Evolutionary conservation across 768 basidiomycete species (phyloP).

Genomic region (Trametes cinnabarina): DNA sequence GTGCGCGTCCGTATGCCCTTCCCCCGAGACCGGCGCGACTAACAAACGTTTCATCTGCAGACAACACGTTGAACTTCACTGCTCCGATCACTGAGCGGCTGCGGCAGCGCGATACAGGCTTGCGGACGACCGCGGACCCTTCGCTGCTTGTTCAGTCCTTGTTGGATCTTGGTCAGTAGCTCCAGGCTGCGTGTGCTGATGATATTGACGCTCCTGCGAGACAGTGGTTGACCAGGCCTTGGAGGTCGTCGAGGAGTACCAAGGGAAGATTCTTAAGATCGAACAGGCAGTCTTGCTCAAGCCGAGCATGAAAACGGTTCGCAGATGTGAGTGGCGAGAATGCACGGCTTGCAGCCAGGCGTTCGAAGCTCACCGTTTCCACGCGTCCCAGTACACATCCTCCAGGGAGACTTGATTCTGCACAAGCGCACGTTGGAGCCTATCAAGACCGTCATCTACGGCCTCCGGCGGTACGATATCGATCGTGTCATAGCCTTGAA

Average conservation of each 20-base stretch:
- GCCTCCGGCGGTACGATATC: constrained; percentile 65
- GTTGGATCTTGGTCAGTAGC: constrained; percentile 49
- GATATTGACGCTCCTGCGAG: constrained; percentile 13
- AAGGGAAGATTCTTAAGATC: constrained; percentile 57
- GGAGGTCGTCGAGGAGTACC: constrained; percentile 68
- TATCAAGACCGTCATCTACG: constrained; percentile 65
- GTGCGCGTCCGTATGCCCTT: not conserved
- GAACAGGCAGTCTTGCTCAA: constrained; percentile 59
- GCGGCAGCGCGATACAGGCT: constrained; percentile 53
- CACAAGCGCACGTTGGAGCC: constrained; percentile 75
- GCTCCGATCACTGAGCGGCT: constrained; percentile 58
- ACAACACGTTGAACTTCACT: constrained; percentile 46
- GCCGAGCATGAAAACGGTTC: constrained; percentile 60
- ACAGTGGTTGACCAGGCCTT: constrained; percentile 67
- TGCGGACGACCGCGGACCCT: constrained; percentile 62
- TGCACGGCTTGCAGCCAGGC: too few relatives aligned
- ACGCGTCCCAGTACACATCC: constrained; percentile 59
- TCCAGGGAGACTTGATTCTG: constrained; percentile 70
- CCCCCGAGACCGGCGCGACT: not conserved
- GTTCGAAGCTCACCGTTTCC: not conserved
- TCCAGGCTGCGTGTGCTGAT: not conserved
- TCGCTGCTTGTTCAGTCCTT: constrained; percentile 68
- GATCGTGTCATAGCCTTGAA: constrained; percentile 62
- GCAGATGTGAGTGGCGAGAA: constrained; percentile 51
- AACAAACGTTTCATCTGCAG: constrained; percentile 20